Evolutionary conservation across 345 rosid species (phyloP), one percentile per base, ranked within the genome.

Genomic region (Syzygium aromaticum): DNA sequence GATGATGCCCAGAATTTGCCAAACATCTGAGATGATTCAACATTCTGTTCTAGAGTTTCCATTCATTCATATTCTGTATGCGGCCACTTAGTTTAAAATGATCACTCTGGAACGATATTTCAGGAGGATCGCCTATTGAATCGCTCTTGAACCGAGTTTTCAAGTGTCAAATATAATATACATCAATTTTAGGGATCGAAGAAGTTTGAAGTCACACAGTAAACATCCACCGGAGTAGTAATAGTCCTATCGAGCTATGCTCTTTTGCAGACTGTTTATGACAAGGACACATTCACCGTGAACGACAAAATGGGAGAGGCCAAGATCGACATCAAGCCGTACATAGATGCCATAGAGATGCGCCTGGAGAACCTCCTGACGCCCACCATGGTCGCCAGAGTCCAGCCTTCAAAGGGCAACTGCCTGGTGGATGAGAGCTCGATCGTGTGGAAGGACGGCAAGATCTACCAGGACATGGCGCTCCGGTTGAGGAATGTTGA

Each of bases 291-390:
- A 7, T 91, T 98, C 17, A 91, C 93, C 21, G 89, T 87, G 30
- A 97, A 97, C 63, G 99, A 97, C 89, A 90, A 89, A 86, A 94
- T 95, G 98, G 99, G 98, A 51, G 95, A 95, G 23, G 98, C 97
- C 3, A 89, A 91, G 77, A 92, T 97, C 27, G 97, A 93, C 23
- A 89, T 97, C 49, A 89, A 89, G 87, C 89, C 95, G 11, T 98
- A 89, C 33, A 22, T 94, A 28, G 95, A 92, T 87, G 91, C 95
- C 64, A 86, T 92, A 22, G 90, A 85, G 88, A 87, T 94, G 92
- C 89, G 90, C 25, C 86, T 94, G 83, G 21, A 85, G 51, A 86
- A 89, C 33, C 91, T 98, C 25, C 94, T 96, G 22, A 90, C 86
- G 28, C 96, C 94, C 16, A 90, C 93, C 51, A 90, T 91, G 82